Percentiles rank a stretch among this genome's conserved stretches.
Conservation (phyloP, 78 protist species). For the Corallochytrium limacisporum region DNA sequence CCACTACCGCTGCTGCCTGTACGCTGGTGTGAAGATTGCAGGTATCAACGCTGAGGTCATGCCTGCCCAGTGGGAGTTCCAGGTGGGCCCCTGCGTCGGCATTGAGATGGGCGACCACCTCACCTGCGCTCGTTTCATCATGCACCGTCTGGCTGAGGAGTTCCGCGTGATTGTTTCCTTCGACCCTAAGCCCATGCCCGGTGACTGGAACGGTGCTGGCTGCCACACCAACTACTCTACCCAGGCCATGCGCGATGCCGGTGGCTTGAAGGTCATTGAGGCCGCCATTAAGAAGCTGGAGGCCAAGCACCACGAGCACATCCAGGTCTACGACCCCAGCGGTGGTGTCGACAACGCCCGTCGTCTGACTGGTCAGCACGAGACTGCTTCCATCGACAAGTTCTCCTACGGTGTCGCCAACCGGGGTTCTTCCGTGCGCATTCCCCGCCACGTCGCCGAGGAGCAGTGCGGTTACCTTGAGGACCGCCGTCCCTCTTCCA, state of each 20-base stretch:
- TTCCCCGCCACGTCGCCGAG: slow-evolving; percentile 39
- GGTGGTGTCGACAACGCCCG: slow-evolving; percentile 59
- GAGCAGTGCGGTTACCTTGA: slow-evolving; percentile 61
- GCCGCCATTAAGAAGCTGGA: slow-evolving; percentile 12
- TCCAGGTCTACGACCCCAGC: slow-evolving; percentile 45
- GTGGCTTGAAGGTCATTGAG: slow-evolving; percentile 34
- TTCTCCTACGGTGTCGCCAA: slow-evolving; percentile 68
- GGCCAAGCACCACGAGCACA: slow-evolving; percentile 37
- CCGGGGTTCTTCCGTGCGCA: slow-evolving; percentile 64
- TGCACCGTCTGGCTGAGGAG: slow-evolving; percentile 57
- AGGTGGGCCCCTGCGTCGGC: slow-evolving; percentile 76
- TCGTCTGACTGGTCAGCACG: slow-evolving; percentile 76
- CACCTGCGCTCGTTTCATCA: slow-evolving; percentile 35
- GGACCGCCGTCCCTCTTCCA: slow-evolving; percentile 78
- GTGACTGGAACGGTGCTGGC: slow-evolving; percentile 88
- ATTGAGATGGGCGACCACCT: slow-evolving; percentile 64
- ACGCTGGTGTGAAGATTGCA: slow-evolving; percentile 57
- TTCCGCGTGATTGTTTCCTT: slow-evolving; percentile 31
- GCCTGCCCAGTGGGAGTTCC: slow-evolving; percentile 87
- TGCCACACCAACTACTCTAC: slow-evolving; percentile 84
- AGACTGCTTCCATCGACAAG: slow-evolving; percentile 50
- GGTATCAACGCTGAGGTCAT: slow-evolving; percentile 80
- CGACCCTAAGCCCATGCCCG: slow-evolving; percentile 76
- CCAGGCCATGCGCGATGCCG: slow-evolving; percentile 45
- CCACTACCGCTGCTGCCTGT: slow-evolving; percentile 59